Evolutionary conservation across 2,329 filamentous ascomycete genomes (phyloP).

Genomic region (Monilinia vaccinii-corymbosi): DNA sequence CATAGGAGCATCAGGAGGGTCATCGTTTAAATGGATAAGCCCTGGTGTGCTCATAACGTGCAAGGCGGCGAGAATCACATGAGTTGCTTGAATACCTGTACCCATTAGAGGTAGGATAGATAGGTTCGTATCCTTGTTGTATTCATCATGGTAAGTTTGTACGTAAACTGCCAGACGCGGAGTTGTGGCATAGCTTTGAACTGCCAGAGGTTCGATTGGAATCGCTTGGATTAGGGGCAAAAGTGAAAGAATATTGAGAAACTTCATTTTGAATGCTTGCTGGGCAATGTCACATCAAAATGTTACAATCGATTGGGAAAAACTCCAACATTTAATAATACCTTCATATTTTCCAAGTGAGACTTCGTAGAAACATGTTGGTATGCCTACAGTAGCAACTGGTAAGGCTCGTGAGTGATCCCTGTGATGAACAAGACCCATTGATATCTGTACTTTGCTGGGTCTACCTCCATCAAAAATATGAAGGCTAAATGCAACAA

Average conservation of each 20-base stretch:
- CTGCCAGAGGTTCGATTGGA: neutral
- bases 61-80: constrained; percentile 9
- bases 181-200: neutral
- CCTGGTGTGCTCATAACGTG: constrained; percentile 3
- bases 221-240: constrained; percentile 5
- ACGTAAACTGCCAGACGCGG: constrained; percentile 9
- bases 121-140: neutral
- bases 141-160: constrained; percentile 5
- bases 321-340: neutral
- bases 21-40: constrained; percentile 12
- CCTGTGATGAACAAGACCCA: neutral
- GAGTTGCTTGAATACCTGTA: constrained; percentile 2
- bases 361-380: neutral
- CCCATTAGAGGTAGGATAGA: constrained; percentile 9
- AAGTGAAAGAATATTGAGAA: neutral
- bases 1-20: constrained; percentile 5
- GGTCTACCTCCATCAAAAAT: neutral
- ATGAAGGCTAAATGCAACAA: neutral
- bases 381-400: neutral
- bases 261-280: neutral
- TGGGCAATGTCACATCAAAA: neutral
- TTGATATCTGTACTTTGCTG: neutral
- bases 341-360: neutral
- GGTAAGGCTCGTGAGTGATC: neutral
- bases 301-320: neutral